Conservation (phyloP, 2,329 filamentous ascomycete genomes). For the Lecanicillium sp. region DNA sequence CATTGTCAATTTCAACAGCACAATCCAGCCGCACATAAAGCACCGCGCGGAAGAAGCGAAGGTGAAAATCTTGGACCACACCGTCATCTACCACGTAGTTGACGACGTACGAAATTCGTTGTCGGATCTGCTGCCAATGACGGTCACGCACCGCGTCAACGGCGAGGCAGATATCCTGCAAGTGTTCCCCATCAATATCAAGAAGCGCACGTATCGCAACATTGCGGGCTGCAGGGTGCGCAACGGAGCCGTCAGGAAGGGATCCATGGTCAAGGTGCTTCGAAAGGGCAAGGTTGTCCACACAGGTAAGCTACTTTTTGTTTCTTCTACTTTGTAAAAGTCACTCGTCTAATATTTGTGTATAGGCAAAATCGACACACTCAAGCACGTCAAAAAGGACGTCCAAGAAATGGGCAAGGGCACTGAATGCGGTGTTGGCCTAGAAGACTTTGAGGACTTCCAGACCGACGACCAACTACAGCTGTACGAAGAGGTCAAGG, state of each 20-base stretch:
- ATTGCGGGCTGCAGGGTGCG: constrained; percentile 84
- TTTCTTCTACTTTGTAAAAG: background rate
- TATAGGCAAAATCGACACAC: constrained; percentile 65
- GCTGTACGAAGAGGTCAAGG: constrained; percentile 69
- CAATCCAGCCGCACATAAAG: constrained; percentile 58
- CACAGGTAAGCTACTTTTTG: constrained; percentile 58
- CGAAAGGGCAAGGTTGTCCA: constrained; percentile 64
- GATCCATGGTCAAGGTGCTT: constrained; percentile 61
- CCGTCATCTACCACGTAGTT: constrained; percentile 72
- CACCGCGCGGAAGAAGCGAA: constrained; percentile 60
- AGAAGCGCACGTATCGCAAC: constrained; percentile 58
- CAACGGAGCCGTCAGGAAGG: constrained; percentile 64
- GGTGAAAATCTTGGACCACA: constrained; percentile 76
- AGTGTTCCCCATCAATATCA: constrained; percentile 76
- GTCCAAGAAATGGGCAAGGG: constrained; percentile 84
- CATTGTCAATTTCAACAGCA: constrained; percentile 80
- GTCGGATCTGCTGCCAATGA: constrained; percentile 59
- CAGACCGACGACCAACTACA: constrained; percentile 78
- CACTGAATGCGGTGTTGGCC: constrained; percentile 84
- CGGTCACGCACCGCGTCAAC: constrained; percentile 59
- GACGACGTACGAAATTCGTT: constrained; percentile 65
- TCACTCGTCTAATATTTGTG: constrained; percentile 12
- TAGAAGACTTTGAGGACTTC: constrained; percentile 73
- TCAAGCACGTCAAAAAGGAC: constrained; percentile 92
- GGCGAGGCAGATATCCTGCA: constrained; percentile 84